These are phyloP conservation scores for Cladosporium phlei DNA, from an alignment of 2,329 filamentous ascomycete species.

Conservation along the genomic window DNA sequence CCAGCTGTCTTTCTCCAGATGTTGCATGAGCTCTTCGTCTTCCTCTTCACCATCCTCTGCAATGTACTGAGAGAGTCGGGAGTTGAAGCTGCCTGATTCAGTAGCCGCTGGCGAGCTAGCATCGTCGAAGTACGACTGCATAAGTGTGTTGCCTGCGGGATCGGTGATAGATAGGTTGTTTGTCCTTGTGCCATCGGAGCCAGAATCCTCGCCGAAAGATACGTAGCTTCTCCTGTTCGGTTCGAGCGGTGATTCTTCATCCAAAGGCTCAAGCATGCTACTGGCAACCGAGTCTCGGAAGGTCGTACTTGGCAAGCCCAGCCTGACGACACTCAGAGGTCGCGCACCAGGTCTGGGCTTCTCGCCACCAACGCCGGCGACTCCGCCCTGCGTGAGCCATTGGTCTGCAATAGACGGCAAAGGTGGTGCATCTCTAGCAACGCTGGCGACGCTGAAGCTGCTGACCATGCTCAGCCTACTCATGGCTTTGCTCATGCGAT, in stretches of 20 bases:
- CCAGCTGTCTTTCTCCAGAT: slow-evolving; percentile 88
- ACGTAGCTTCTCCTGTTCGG: slow-evolving; percentile 93
- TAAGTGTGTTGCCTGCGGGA: slow-evolving; percentile 61
- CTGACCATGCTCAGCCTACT: slow-evolving; percentile 91
- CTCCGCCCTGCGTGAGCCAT: slow-evolving; percentile 62
- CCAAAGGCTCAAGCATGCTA: slow-evolving; percentile 80
- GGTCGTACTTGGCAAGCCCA: slow-evolving; percentile 52
- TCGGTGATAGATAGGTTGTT: slow-evolving; percentile 73
- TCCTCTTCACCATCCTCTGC: slow-evolving; percentile 87
- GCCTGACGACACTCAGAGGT: slow-evolving; percentile 57
- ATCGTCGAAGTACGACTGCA: slow-evolving; percentile 82
- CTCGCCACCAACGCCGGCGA: slow-evolving; percentile 37
- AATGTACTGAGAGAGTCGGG: slow-evolving; percentile 76
- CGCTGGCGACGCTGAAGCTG: slow-evolving; percentile 84
- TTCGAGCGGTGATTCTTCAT: slow-evolving; percentile 83
- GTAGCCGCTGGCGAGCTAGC: slow-evolving; percentile 58
- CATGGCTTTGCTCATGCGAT: slow-evolving; percentile 84
- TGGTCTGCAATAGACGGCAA: slow-evolving; percentile 93
- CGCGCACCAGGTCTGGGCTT: slow-evolving; percentile 45
- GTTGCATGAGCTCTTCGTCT: slow-evolving; percentile 83
- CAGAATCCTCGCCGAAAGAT: slow-evolving; percentile 70
- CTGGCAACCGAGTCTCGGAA: slow-evolving; percentile 87
- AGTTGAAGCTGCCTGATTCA: slow-evolving; percentile 65
- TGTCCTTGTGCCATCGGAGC: slow-evolving; percentile 52
- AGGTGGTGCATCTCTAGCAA: slow-evolving; percentile 79